Conservation (phyloP, 2,329 filamentous ascomycete genomes). For the Fusarium succisae region DNA sequence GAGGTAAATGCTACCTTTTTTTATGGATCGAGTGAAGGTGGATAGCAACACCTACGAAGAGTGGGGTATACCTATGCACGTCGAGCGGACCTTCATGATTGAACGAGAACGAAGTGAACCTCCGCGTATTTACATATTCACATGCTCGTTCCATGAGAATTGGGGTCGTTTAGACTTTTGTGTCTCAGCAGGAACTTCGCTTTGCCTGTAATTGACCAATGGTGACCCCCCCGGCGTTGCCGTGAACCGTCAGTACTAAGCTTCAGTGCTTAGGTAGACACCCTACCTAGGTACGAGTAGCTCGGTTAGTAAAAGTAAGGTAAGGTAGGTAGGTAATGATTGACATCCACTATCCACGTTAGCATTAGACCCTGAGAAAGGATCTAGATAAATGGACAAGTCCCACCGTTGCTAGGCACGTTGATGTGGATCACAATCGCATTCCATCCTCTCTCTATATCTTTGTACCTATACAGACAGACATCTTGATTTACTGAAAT, state of each 20-base stretch:
- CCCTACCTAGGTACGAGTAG: neutral
- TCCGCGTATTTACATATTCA: neutral
- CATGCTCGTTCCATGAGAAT: neutral
- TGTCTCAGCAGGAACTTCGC: neutral
- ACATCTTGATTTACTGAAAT: neutral
- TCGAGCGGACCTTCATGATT: neutral
- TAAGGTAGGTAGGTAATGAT: neutral
- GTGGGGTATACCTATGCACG: neutral
- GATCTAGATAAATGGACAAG: constrained; percentile 20
- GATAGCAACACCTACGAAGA: neutral
- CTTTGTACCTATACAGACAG: neutral
- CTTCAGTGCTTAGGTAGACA: neutral
- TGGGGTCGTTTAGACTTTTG: neutral
- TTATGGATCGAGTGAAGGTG: constrained; percentile 5
- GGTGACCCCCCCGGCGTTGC: neutral
- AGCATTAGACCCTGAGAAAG: neutral
- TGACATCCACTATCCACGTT: neutral
- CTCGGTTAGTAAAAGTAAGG: no score
- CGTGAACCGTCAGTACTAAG: neutral
- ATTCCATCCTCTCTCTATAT: constrained; percentile 11
- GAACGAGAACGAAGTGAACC: neutral
- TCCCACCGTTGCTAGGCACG: constrained; percentile 23
- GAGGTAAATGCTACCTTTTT: constrained; percentile 26
- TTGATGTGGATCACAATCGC: constrained; percentile 22
- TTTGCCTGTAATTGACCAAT: neutral